A percentile compares a stretch with the other conserved stretches of the same genome.
Conservation (phyloP, 1,284 basidiomycete species). For the Sphaerobolus stellatus region DNA sequence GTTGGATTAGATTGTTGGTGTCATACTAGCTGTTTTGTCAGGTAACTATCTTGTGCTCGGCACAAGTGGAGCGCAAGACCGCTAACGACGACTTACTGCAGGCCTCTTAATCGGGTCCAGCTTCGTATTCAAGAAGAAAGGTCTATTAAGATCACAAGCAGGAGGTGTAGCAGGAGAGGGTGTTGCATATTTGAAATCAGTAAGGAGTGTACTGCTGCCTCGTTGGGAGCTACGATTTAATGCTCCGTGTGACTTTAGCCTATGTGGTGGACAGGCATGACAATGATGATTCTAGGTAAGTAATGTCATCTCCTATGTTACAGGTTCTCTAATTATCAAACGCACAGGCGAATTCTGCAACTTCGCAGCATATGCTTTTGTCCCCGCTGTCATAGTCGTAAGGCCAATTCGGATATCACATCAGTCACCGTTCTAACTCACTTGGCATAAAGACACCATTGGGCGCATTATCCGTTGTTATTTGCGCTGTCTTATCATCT, state of each 20-base stretch:
- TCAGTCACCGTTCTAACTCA: constrained; percentile 4
- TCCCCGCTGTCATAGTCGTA: constrained; percentile 85
- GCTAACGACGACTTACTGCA: constrained; percentile 36
- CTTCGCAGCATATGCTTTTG: constrained; percentile 88
- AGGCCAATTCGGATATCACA: constrained; percentile 36
- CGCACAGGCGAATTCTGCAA: constrained; percentile 60
- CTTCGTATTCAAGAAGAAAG: constrained; percentile 97
- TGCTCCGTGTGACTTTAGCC: too few relatives aligned
- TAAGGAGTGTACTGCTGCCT: constrained; percentile 26
- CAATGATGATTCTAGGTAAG: constrained; percentile 37
- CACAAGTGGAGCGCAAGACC: too few relatives aligned
- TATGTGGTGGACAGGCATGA: constrained; percentile 89
- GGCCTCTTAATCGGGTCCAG: constrained; percentile 92
- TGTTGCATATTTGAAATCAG: constrained; percentile 91
- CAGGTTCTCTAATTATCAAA: background rate
- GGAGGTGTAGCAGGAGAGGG: constrained; percentile 83
- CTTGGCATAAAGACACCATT: constrained; percentile 74
- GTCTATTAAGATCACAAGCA: constrained; percentile 69
- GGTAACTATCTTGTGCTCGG: constrained; percentile 27
- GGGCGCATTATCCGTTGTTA: constrained; percentile 93
- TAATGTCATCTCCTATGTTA: background rate
- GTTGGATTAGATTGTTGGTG: constrained; percentile 12
- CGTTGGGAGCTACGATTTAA: background rate
- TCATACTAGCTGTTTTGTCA: constrained; percentile 10
- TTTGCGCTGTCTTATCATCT: constrained; percentile 91